A percentile compares a stretch with the other conserved stretches of the same genome.
phyloP scores from a whole-genome alignment of 1,284 basidiomycete species.

The Cerioporus squamosus region DNA sequence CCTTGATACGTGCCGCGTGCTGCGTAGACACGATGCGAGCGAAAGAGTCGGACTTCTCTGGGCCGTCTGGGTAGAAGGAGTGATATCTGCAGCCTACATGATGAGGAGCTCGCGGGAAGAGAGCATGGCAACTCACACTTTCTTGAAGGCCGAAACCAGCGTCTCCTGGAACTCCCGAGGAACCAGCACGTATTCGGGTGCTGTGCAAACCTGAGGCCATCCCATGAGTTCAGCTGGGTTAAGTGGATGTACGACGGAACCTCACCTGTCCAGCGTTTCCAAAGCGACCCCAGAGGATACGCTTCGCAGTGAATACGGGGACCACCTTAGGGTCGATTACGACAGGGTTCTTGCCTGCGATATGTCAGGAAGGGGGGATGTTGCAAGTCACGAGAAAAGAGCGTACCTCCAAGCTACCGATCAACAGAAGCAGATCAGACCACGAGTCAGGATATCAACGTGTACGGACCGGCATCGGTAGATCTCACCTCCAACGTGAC shows the following conservation, averaged over 20 bases:
- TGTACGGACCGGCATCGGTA: too few species aligned
- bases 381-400: too few species aligned
- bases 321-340: conserved; percentile 76
- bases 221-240: too few species aligned
- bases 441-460: too few species aligned
- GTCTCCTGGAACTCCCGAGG: conserved; percentile 62
- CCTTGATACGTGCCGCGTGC: conserved; percentile 65
- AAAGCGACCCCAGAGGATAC: conserved; percentile 82
- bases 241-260: not conserved
- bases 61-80: conserved; percentile 53
- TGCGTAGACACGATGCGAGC: conserved; percentile 50
- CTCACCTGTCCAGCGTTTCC: conserved; percentile 70
- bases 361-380: too few species aligned
- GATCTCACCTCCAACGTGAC: conserved; percentile 73
- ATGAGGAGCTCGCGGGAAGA: not conserved
- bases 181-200: conserved; percentile 66
- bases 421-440: too few species aligned
- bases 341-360: conserved; percentile 80
- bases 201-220: not conserved
- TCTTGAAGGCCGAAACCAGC: conserved; percentile 64
- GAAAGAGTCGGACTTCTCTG: conserved; percentile 46
- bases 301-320: conserved; percentile 57
- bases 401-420: conserved; percentile 17
- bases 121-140: conserved; percentile 47
- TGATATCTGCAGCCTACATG: conserved; percentile 42